phyloP scores from a whole-genome alignment of 352 stramenopile genomes.

The Phytophthora sojae region DNA sequence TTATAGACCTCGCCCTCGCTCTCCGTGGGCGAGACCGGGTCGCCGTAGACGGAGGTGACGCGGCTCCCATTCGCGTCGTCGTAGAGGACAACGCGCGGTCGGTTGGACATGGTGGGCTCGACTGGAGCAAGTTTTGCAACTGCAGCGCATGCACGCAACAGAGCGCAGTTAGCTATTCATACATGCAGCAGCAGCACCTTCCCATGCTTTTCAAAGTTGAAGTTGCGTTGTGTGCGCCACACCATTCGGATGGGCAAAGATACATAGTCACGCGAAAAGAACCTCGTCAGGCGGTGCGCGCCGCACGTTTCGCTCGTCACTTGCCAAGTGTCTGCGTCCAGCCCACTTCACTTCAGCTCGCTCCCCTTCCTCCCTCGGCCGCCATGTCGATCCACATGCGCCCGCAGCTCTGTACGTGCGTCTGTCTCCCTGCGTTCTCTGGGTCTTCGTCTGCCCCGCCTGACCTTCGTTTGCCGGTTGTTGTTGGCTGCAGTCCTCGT shows the following conservation, averaged over 20 bases:
- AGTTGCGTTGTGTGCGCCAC: constrained; percentile 27
- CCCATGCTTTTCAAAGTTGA: constrained; percentile 25
- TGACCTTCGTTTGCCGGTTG: not conserved
- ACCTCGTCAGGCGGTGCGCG: constrained; percentile 5
- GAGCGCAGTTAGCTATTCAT: constrained; percentile 8
- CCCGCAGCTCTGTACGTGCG: constrained; percentile 58
- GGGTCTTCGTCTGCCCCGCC: not conserved
- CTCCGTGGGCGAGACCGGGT: constrained; percentile 33
- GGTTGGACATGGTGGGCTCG: constrained; percentile 12
- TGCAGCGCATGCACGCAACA: not conserved
- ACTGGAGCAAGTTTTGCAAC: not conserved
- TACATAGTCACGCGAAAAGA: constrained; percentile 6
- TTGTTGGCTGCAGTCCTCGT: constrained; percentile 43
- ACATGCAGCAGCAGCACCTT: constrained; percentile 8
- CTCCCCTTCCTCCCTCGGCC: not conserved
- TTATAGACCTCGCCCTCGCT: constrained; percentile 37
- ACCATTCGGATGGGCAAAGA: constrained; percentile 3
- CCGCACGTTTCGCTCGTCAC: constrained; percentile 12
- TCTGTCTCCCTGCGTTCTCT: not conserved
- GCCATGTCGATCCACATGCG: constrained; percentile 59
- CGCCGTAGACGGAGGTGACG: constrained; percentile 24
- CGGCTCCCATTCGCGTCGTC: constrained; percentile 15
- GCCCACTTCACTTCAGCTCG: not conserved
- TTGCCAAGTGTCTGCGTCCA: not conserved
- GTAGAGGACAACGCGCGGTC: constrained; percentile 34